Conservation (phyloP, 1,284 basidiomycete genomes). For the Takashimella koratensis region DNA sequence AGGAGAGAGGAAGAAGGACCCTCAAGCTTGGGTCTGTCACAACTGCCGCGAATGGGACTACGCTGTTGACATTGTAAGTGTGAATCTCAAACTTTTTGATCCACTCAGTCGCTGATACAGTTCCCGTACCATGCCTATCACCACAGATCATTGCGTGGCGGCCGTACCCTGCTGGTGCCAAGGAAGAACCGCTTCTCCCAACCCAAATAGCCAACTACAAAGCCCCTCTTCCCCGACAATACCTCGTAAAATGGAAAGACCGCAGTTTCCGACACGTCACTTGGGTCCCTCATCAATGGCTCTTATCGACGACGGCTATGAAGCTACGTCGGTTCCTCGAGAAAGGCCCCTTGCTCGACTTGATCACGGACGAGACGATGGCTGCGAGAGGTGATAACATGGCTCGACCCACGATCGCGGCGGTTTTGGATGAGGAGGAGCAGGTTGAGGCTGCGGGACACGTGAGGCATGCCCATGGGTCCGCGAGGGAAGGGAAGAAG, state of each 20-base stretch:
- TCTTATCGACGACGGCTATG: slow-evolving; percentile 59
- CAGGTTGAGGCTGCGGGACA: slow-evolving; percentile 6
- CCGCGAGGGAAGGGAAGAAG: slow-evolving; percentile 10
- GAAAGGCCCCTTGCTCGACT: slow-evolving; percentile 64
- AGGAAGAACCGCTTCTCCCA: slow-evolving; percentile 53
- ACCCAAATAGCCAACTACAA: slow-evolving; percentile 57
- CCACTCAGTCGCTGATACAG: too few relatives aligned
- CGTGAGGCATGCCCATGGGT: slow-evolving; percentile 24
- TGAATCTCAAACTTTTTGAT: not conserved
- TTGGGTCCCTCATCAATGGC: slow-evolving; percentile 90
- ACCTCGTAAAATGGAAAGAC: slow-evolving; percentile 80
- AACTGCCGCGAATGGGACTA: slow-evolving; percentile 73
- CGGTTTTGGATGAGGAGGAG: slow-evolving; percentile 43
- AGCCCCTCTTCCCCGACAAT: slow-evolving; percentile 68
- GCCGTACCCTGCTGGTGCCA: slow-evolving; percentile 62
- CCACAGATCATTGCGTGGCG: slow-evolving; percentile 80
- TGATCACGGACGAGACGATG: slow-evolving; percentile 53
- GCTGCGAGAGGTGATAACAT: slow-evolving; percentile 47
- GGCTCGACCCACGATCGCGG: slow-evolving; percentile 38
- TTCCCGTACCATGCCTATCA: not conserved
- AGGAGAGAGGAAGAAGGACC: slow-evolving; percentile 20
- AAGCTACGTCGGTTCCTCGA: slow-evolving; percentile 74
- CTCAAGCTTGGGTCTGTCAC: slow-evolving; percentile 67
- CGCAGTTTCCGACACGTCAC: slow-evolving; percentile 67
- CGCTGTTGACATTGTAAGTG: slow-evolving; percentile 60